Base-by-base conservation (phyloP, 352 stramenopile species). In the Pythium vanterpoolii region DNA sequence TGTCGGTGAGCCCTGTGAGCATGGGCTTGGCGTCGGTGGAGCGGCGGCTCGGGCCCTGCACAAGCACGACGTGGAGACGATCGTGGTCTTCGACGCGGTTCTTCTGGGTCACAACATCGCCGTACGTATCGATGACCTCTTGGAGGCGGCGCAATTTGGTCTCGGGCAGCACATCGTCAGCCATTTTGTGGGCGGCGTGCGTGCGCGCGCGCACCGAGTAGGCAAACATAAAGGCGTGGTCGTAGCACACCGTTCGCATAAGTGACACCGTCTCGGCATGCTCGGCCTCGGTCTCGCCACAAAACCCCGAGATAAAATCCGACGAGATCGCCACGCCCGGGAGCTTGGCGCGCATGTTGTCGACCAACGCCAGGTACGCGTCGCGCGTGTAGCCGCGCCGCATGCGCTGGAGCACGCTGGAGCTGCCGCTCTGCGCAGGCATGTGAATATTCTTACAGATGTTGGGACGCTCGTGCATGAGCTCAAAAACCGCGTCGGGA, bases 281-380 rank as follows among this genome's bases (percentile, higher is more conserved):
- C 56, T 99, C 98, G 26, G 90, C 77, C 43, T 99, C 95, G 0
- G 96, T 99, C 78, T 99, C 98, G 28, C 93, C 96, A 73, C 98
- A 99, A 73, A 99, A 99, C 36, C 98, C 98, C 24, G 95, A 71
- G 68, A 99, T 99, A 52, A 99, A 98, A 77, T 99, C 97, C 16
- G 90, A 98, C 7, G 86, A 97, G 43, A 98, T 81, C 38, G 84
- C 79, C 7, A 94, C 83, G 36, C 86, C 84, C n/a, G 86, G 85
- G 38, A 96, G 78, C 52, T 74, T 77, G 40, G 78, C 43, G 27
- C 88, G 81, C 64, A 98, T 97, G 64, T 97, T 89, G 60, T 97
- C 82, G 36, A 99, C 93, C 3, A 99, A 82, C 30, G 85, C 72
- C 34, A 99, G 66, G 71, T 99, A 99, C n/a, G 93, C 95, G 55